phyloP scores from a whole-genome alignment of 2,329 filamentous ascomycete genomes.

The Berkeleyomyces basicola region DNA sequence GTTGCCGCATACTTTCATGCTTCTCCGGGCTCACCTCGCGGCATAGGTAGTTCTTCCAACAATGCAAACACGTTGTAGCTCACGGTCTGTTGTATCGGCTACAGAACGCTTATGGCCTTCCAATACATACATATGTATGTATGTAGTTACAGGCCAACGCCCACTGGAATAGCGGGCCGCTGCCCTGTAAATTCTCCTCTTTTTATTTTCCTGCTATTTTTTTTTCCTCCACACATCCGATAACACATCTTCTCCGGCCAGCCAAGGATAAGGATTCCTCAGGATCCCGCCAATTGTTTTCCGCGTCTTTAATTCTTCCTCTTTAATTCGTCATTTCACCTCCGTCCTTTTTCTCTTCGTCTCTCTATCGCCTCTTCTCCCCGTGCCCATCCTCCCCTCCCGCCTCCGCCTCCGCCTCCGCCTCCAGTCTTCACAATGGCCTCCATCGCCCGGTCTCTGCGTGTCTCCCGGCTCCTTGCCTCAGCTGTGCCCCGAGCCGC shows the following conservation, averaged over 20 bases:
- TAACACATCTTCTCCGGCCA: not conserved
- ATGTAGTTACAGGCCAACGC: too few relatives aligned
- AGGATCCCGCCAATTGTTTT: conserved; percentile 7
- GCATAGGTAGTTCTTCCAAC: too few relatives aligned
- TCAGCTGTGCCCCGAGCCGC: conserved; percentile 25
- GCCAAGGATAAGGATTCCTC: not conserved
- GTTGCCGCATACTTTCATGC: too few relatives aligned
- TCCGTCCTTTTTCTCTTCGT: not conserved
- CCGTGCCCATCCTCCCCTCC: not conserved
- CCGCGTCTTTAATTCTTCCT: conserved; percentile 4
- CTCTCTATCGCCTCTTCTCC: not conserved
- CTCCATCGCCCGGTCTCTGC: conserved; percentile 41
- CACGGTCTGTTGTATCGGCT: too few relatives aligned
- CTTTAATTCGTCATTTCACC: not conserved
- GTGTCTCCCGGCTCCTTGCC: conserved; percentile 26
- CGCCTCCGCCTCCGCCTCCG: not conserved
- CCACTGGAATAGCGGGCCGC: too few relatives aligned
- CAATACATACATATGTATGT: too few relatives aligned
- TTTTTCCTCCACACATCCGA: not conserved
- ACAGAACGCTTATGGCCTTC: too few relatives aligned
- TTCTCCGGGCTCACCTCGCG: too few relatives aligned
- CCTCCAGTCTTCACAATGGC: conserved; percentile 29
- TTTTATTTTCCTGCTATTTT: not conserved
- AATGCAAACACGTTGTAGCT: too few relatives aligned
- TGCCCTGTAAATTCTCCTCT: too few relatives aligned